Conservation (phyloP, 1,284 basidiomycete species). For the Ceratobasidium sp. region DNA sequence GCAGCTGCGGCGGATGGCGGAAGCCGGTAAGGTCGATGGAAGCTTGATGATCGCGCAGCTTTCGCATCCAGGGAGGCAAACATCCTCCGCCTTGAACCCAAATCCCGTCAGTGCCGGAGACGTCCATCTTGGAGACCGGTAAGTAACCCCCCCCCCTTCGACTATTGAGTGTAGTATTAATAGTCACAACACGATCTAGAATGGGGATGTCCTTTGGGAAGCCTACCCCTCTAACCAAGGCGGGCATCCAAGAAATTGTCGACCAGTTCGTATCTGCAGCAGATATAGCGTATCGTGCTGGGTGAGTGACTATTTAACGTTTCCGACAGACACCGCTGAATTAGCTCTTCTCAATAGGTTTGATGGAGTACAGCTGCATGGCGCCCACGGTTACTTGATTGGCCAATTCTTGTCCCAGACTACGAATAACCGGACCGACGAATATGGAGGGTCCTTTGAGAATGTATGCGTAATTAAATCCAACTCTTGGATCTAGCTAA, state of each 20-base stretch:
- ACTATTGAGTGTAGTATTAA: not conserved
- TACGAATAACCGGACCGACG: constrained; percentile 56
- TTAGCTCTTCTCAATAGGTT: not conserved
- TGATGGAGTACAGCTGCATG: constrained; percentile 55
- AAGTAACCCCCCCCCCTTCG: not conserved
- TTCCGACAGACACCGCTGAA: not conserved
- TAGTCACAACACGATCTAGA: not conserved
- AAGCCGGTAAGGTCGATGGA: constrained; percentile 56
- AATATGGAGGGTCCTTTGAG: constrained; percentile 53
- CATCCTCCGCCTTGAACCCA: constrained; percentile 49
- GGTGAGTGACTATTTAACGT: constrained; percentile 46
- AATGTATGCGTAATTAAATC: not conserved
- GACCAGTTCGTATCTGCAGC: constrained; percentile 56
- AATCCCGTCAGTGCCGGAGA: constrained; percentile 53
- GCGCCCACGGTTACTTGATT: constrained; percentile 52
- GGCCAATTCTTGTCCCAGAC: constrained; percentile 52
- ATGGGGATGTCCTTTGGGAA: constrained; percentile 52
- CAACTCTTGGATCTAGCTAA: not conserved
- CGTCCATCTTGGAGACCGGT: constrained; percentile 44
- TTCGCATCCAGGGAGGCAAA: constrained; percentile 55
- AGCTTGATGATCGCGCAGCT: constrained; percentile 58
- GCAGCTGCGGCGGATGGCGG: constrained; percentile 53
- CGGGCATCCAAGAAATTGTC: constrained; percentile 54
- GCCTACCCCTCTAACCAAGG: constrained; percentile 50
- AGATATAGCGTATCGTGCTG: constrained; percentile 53